Conservation (phyloP, 2,329 filamentous ascomycete species). For the Fusarium setosum region DNA sequence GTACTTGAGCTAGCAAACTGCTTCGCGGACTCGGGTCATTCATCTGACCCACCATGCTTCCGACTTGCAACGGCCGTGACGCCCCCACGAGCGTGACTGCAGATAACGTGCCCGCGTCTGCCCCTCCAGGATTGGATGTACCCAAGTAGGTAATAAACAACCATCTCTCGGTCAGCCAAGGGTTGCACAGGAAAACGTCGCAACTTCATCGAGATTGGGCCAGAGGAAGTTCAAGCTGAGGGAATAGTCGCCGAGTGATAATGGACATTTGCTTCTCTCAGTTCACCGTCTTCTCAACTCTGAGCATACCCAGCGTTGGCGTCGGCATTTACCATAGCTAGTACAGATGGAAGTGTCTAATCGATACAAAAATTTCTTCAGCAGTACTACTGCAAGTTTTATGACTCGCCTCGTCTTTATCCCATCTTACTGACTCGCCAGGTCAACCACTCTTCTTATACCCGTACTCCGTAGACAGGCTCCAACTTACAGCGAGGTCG, state of each 20-base stretch:
- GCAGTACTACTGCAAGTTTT: background rate
- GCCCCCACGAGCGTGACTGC: slow-evolving; percentile 31
- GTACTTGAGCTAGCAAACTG: too few relatives aligned
- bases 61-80: slow-evolving; percentile 16
- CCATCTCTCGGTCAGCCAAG: background rate
- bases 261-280: too few relatives aligned
- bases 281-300: too few relatives aligned
- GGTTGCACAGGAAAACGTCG: too few relatives aligned
- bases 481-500: background rate
- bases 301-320: too few relatives aligned
- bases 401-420: background rate
- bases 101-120: slow-evolving; percentile 25
- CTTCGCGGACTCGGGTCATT: too few relatives aligned
- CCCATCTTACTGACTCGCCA: background rate
- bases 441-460: background rate
- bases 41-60: slow-evolving; percentile 26
- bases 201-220: too few relatives aligned
- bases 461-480: too few relatives aligned
- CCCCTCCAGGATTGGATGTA: slow-evolving; percentile 7
- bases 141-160: too few relatives aligned
- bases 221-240: too few relatives aligned
- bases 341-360: background rate
- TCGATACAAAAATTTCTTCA: background rate
- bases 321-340: too few relatives aligned
- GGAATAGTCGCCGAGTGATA: too few relatives aligned